phyloP scores from a whole-genome alignment of 2,329 filamentous ascomycete genomes.

The Neonectria magnoliae region DNA sequence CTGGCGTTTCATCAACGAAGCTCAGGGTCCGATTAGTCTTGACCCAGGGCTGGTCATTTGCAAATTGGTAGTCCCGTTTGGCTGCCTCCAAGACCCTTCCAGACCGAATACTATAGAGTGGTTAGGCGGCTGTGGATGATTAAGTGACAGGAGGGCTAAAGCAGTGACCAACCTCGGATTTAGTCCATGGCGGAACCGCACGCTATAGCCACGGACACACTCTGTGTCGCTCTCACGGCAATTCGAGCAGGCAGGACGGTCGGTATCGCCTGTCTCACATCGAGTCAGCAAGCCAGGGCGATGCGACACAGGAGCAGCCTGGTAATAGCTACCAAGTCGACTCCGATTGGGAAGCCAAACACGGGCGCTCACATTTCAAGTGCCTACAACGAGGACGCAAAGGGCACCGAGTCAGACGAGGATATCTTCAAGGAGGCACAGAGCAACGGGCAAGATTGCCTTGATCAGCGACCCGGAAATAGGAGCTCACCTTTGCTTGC shows the following conservation, averaged over 20 bases:
- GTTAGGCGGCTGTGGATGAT: conserved; percentile 6
- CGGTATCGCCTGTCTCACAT: conserved; percentile 30
- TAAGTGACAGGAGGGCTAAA: not conserved
- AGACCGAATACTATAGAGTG: conserved; percentile 31
- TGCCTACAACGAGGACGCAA: conserved; percentile 22
- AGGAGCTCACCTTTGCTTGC: conserved; percentile 37
- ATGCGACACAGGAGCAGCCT: not conserved
- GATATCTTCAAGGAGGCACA: not conserved
- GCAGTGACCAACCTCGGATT: conserved; percentile 38
- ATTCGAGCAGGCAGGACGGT: conserved; percentile 38
- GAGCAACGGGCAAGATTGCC: conserved; percentile 21
- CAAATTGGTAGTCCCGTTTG: conserved; percentile 36
- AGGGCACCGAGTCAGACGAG: conserved; percentile 16
- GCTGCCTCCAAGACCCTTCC: conserved; percentile 29
- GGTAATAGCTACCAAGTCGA: not conserved
- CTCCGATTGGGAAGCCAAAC: not conserved
- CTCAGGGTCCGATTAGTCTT: conserved; percentile 39
- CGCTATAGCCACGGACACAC: conserved; percentile 42
- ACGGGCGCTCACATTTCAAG: conserved; percentile 34
- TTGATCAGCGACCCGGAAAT: not conserved
- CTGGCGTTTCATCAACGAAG: conserved; percentile 44
- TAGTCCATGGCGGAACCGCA: conserved; percentile 43
- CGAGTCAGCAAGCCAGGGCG: conserved; percentile 16
- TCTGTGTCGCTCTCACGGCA: conserved; percentile 41
- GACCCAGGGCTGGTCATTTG: conserved; percentile 43